Evolutionary conservation across 2,329 filamentous ascomycete genomes (phyloP).

Genomic region (Aspergillus ustus): DNA sequence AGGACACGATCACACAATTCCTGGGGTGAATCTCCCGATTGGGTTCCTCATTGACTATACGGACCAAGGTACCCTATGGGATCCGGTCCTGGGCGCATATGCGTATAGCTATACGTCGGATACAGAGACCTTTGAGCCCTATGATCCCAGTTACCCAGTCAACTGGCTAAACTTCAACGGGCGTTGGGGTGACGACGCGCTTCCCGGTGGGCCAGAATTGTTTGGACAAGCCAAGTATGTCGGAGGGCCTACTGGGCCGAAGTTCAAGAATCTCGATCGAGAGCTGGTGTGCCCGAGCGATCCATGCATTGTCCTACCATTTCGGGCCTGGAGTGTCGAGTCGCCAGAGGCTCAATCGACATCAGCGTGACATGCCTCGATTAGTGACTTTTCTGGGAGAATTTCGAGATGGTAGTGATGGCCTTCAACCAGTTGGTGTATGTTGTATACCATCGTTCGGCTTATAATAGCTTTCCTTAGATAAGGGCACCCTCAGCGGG

Average conservation of each 20-base stretch:
- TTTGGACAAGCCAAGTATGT: slow-evolving; percentile 62
- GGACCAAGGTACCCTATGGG: slow-evolving; percentile 62
- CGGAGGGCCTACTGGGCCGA: slow-evolving; percentile 65
- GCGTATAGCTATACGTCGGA: slow-evolving; percentile 58
- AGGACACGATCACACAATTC: slow-evolving; percentile 66
- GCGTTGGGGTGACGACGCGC: slow-evolving; percentile 66
- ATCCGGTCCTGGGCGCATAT: slow-evolving; percentile 61
- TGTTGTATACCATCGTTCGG: background rate
- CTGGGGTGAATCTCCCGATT: slow-evolving; percentile 60
- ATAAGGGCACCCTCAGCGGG: background rate
- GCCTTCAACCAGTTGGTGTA: background rate
- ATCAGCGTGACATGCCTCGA: background rate
- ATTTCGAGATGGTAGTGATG: background rate
- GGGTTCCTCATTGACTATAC: slow-evolving; percentile 61
- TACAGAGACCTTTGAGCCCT: slow-evolving; percentile 52
- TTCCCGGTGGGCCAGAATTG: slow-evolving; percentile 55
- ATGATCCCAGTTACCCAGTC: slow-evolving; percentile 52
- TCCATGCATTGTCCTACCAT: slow-evolving; percentile 50
- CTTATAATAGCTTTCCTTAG: background rate
- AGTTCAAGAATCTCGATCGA: slow-evolving; percentile 62
- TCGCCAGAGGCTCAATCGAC: background rate
- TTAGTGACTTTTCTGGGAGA: too few relatives aligned
- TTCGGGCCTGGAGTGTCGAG: slow-evolving; percentile 30
- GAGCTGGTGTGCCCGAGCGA: slow-evolving; percentile 61
- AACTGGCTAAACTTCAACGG: slow-evolving; percentile 63